Evolutionary conservation across 495 filamentous ascomycete genomes (phyloP), one percentile per base, ranked within the genome.

Genomic region (Pyrenopolyporus hunteri): DNA sequence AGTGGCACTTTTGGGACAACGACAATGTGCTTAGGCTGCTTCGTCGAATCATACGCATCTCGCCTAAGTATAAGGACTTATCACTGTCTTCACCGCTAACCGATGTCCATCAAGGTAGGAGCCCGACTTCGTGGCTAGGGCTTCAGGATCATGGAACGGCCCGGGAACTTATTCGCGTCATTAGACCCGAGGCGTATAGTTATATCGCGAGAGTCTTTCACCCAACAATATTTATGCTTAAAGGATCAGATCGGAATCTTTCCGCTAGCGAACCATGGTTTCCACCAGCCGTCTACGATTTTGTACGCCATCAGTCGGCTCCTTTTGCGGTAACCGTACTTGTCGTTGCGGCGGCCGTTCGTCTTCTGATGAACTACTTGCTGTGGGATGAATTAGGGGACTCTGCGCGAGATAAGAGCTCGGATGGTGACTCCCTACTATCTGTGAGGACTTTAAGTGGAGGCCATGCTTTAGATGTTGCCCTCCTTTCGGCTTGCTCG

Each of bases 61-160:
- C 71, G 1, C 57, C 70, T 37, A 70, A 42, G 33, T 56, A 57
- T 50, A 37, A 67, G n/a, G 52, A 53, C 45, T 63, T 68, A 1
- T 67, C 76, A n/a, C 75, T 75, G 63, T 64, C 76, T 32, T 70
- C 77, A 0, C 54, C 74, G 1, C 61, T 80, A 28, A 71, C 74
- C 9, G 78, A 81, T 36, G 80, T 90, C 51, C 83, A 90, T 58
- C 86, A 88, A 63, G 86, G 85, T 6, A 76, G 88, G 33, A 86
- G 85, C 29, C 87, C 87, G 5, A 83, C 81, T 6, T 83, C 87
- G 19, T 91, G 88, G 88, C 75, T 91, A 28, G 77, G 80, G 13
- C 77, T 89, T 57, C 88, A 91, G 73, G 88, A 90, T 55, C 85
- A 89, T 62, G 82, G 89, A 56, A 90, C 88, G 0, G 87, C 86